Evolutionary conservation across 345 rosid species (phyloP).

Genomic region (Heritiera fomes): DNA sequence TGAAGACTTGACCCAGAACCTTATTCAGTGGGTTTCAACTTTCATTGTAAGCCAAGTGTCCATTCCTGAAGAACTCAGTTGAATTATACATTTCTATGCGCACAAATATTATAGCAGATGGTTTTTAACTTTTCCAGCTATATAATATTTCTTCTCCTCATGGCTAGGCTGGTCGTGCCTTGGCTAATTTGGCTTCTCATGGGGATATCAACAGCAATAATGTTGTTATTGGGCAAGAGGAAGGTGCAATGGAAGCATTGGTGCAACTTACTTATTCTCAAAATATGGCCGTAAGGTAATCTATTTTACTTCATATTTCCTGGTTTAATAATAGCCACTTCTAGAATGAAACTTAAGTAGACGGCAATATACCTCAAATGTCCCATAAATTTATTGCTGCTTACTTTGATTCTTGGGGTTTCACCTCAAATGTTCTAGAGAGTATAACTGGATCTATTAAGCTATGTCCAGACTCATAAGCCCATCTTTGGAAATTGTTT

Average conservation of each 20-base stretch:
- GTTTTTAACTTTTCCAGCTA: neutral
- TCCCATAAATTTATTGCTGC: neutral
- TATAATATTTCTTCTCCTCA: neutral
- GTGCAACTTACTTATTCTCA: conserved; percentile 80
- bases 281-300: conserved; percentile 87
- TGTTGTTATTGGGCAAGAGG: conserved; percentile 90
- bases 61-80: neutral
- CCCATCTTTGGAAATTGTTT: neutral
- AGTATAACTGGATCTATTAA: neutral
- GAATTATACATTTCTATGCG: neutral
- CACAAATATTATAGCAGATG: neutral
- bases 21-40: neutral
- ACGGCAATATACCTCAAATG: neutral
- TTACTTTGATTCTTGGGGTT: neutral
- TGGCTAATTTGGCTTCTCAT: conserved; percentile 97
- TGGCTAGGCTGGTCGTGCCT: conserved; percentile 87
- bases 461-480: neutral
- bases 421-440: neutral
- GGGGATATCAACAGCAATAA: conserved; percentile 93
- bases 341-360: neutral
- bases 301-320: neutral
- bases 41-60: neutral
- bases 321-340: neutral
- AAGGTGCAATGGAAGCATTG: conserved; percentile 90
- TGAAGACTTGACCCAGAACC: neutral